Base-by-base conservation (phyloP, 768 basidiomycete species). In the Russula virescens region DNA sequence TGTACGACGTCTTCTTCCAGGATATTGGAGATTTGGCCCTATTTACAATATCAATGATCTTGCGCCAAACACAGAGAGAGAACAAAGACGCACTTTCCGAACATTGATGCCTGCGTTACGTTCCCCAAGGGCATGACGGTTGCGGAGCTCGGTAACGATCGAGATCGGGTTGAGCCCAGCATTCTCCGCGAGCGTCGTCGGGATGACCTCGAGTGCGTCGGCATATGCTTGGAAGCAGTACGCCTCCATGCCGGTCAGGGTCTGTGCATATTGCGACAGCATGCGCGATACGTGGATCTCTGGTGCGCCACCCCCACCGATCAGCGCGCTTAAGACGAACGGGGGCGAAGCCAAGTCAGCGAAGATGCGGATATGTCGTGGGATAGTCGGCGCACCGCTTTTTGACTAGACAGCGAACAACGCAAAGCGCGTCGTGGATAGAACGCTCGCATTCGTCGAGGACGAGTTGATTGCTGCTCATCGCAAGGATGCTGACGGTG, bases 201-300 rank as follows among this genome's bases (percentile, higher is more conserved):
- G 97, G 65, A 99, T 98, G 65, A 98, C 91, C 74, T 98, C 97
- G 53, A 99, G 81, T 1, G 97, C 94, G 70, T 98, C 96, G 31
- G 97, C 95, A 71, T 94, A 99, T 4, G 94, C 95, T 70, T 97
- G 92, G 86, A 98, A 97, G 75, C 97, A 98, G 75, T 98, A 98
- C 10, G 96, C 92, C 74, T 98, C 95, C 89, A 98, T 98, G 53
- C 97, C 96, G 75, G 89, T 96, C 64, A 98, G 81, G 1, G 93
- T 89, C 68, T 96, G 93, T 1, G 94, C 86, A 69, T 96, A 84
- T 73, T 97, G 91, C 1, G 92, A 87, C 52, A 99, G 81, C 68
- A 90, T 78, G 55, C 95, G 86, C 13, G 97, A 98, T 47, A 96
- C 90, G 72, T 98, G 93, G 67, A 98, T 98, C 75, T 99, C 97